phyloP scores from a whole-genome alignment of 2,329 filamentous ascomycete genomes.

The Fusarium sp. region DNA sequence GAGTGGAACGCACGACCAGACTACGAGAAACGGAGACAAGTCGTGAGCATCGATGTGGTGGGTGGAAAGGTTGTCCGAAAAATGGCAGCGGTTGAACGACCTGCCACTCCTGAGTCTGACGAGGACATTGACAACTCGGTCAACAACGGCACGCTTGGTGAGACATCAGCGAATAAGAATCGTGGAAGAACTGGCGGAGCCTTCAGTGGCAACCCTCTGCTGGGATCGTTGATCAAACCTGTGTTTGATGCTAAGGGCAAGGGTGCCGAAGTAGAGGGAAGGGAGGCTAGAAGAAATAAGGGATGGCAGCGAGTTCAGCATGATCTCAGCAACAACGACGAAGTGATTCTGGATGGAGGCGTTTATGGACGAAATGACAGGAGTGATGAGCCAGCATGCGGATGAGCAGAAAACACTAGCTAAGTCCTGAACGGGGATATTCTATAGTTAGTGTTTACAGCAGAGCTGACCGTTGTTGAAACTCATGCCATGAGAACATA shows the following conservation, averaged over 20 bases:
- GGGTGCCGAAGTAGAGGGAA: constrained; percentile 54
- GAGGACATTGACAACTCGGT: constrained; percentile 54
- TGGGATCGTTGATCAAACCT: constrained; percentile 74
- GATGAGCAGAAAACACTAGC: constrained; percentile 25
- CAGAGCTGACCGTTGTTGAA: not conserved
- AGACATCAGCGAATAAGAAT: constrained; percentile 53
- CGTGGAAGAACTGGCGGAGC: constrained; percentile 61
- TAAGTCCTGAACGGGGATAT: not conserved
- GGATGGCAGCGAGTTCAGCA: constrained; percentile 73
- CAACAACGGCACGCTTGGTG: constrained; percentile 50
- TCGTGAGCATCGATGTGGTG: constrained; percentile 86
- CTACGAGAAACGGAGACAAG: constrained; percentile 87
- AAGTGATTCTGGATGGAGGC: constrained; percentile 69
- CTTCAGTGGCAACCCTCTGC: constrained; percentile 77
- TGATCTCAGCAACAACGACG: constrained; percentile 69
- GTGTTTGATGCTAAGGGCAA: constrained; percentile 68
- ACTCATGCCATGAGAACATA: not conserved
- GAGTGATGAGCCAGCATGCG: constrained; percentile 57
- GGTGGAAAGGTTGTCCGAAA: constrained; percentile 80
- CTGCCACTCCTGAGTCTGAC: constrained; percentile 63
- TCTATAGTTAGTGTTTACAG: not conserved
- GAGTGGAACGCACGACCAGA: constrained; percentile 88
- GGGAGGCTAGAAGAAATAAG: constrained; percentile 59
- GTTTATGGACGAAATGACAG: constrained; percentile 58
- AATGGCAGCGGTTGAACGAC: constrained; percentile 74